Conservation (phyloP, 345 rosid genomes). For the Physaria fendleri region DNA sequence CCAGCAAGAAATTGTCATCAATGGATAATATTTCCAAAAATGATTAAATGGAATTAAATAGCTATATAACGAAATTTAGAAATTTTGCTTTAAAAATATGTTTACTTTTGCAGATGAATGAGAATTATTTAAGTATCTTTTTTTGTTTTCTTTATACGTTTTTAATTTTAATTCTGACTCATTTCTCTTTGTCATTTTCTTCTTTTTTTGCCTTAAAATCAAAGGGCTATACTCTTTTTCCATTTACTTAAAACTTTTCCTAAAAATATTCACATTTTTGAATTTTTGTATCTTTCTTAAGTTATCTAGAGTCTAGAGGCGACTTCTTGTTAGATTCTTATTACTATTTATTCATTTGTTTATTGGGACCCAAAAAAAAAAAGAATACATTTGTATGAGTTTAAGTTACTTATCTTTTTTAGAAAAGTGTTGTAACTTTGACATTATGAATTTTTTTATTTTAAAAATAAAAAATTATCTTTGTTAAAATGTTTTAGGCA, state of each 20-base stretch:
- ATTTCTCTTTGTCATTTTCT: slow-evolving; percentile 24
- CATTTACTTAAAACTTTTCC: slow-evolving; percentile 26
- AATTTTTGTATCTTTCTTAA: slow-evolving; percentile 27
- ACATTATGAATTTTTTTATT: background rate
- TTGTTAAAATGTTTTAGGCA: too few relatives aligned
- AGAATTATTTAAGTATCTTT: slow-evolving; percentile 29
- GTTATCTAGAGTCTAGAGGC: slow-evolving; percentile 23
- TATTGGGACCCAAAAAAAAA: slow-evolving; percentile 13
- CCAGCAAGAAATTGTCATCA: slow-evolving; percentile 33
- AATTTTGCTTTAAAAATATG: slow-evolving; percentile 24
- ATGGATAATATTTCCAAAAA: slow-evolving; percentile 22
- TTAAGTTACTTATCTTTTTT: background rate
- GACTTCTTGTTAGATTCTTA: slow-evolving; percentile 27
- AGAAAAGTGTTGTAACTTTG: too few relatives aligned
- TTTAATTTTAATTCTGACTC: slow-evolving; percentile 19
- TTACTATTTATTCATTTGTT: slow-evolving; percentile 21
- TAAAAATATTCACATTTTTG: slow-evolving; percentile 27
- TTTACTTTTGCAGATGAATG: slow-evolving; percentile 36
- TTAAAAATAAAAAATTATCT: background rate
- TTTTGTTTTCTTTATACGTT: slow-evolving; percentile 27
- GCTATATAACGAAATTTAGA: slow-evolving; percentile 21
- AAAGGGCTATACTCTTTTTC: slow-evolving; percentile 31
- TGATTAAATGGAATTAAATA: slow-evolving; percentile 18
- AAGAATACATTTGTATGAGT: background rate
- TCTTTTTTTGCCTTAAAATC: slow-evolving; percentile 4